Conservation (phyloP, 192 early-diverging fungal species). For the Coemansia sp. region DNA sequence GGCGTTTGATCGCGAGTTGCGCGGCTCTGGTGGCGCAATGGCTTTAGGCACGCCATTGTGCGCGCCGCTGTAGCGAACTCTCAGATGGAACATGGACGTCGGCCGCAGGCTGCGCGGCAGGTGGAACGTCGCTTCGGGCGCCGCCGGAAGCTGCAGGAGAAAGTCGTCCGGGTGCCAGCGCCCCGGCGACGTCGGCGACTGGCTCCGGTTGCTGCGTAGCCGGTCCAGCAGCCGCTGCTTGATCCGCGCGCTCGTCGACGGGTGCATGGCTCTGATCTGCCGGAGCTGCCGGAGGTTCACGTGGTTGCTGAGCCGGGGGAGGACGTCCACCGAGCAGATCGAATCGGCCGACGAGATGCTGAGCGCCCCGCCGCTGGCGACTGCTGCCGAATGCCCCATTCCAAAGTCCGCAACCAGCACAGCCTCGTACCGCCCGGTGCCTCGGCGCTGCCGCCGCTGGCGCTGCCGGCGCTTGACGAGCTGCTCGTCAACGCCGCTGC, state of each 20-base stretch:
- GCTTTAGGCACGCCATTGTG: slow-evolving; percentile 9
- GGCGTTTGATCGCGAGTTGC: not conserved
- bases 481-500: slow-evolving; percentile 30
- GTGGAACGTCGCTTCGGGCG: slow-evolving; percentile 7
- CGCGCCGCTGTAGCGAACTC: slow-evolving; percentile 24
- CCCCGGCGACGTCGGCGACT: not conserved
- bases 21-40: slow-evolving; percentile 3
- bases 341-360: slow-evolving; percentile 27
- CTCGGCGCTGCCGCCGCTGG: not conserved
- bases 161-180: not conserved
- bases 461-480: not conserved
- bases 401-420: not conserved
- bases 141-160: not conserved
- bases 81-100: slow-evolving; percentile 47
- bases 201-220: not conserved
- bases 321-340: slow-evolving; percentile 40
- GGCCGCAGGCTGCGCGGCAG: slow-evolving; percentile 42
- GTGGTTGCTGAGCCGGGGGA: slow-evolving; percentile 21
- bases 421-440: not conserved
- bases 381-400: not conserved
- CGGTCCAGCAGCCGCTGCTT: not conserved
- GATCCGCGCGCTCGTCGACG: not conserved
- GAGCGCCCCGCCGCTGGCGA: not conserved
- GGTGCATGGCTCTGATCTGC: not conserved
- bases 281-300: not conserved